A percentile compares a stretch with the other conserved stretches of the same genome.
These are phyloP conservation scores for Penicillium canariense DNA, from an alignment of 495 filamentous ascomycete species.

Conservation along the genomic window DNA sequence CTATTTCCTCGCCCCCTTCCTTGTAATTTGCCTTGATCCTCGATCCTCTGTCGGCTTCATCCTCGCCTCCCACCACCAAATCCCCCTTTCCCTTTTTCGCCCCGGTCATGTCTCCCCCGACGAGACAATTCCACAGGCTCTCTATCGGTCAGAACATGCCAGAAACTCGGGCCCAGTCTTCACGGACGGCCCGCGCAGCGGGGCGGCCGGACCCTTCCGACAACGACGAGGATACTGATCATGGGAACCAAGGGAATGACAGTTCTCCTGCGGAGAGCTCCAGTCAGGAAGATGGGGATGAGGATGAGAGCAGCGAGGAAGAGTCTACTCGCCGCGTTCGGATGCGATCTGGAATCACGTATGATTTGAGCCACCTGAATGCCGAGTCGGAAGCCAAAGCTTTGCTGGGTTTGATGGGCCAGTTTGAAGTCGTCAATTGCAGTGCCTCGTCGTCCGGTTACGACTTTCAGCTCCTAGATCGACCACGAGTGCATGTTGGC, in stretches of 20 bases:
- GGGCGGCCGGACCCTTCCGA: conserved; percentile 21
- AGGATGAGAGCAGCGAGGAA: conserved; percentile 18
- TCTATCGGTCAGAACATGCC: conserved; percentile 39
- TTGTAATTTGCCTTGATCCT: conserved; percentile 1
- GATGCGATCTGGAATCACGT: conserved; percentile 41
- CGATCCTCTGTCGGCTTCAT: too few relatives aligned
- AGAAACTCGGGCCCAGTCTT: conserved; percentile 23
- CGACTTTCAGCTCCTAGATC: conserved; percentile 38
- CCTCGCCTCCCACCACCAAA: background rate
- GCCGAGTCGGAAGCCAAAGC: conserved; percentile 34
- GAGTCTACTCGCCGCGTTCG: conserved; percentile 25
- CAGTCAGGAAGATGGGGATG: conserved; percentile 14
- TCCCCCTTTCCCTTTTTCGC: conserved; percentile 7
- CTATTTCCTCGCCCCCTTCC: background rate
- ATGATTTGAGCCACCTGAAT: conserved; percentile 40
- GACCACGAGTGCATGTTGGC: conserved; percentile 32
- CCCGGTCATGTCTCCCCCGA: conserved; percentile 40
- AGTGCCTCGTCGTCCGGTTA: conserved; percentile 29
- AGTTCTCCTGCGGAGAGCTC: conserved; percentile 14
- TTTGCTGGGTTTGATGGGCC: conserved; percentile 35
- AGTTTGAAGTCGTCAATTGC: conserved; percentile 39
- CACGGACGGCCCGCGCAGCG: conserved; percentile 22
- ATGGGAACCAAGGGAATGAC: conserved; percentile 9
- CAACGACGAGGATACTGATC: conserved; percentile 14
- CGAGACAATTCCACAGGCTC: conserved; percentile 39